These are phyloP conservation scores for Thielaviopsis ethacetica DNA, from an alignment of 2,329 filamentous ascomycete species.

Conservation along the genomic window DNA sequence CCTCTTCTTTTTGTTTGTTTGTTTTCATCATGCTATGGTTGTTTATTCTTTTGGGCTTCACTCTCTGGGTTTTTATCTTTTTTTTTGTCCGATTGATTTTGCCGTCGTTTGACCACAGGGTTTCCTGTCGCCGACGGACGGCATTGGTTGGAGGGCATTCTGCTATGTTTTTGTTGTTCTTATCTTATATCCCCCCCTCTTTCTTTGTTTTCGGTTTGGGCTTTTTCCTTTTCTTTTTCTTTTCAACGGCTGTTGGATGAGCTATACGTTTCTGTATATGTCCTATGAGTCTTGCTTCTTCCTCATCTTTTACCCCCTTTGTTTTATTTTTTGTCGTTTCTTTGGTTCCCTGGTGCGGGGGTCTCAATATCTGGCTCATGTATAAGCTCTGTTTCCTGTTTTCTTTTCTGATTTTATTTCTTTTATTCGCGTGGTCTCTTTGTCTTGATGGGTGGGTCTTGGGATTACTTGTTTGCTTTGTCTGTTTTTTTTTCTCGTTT, in stretches of 20 bases:
- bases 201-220: slow-evolving; percentile 10
- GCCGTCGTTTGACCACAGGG: no score
- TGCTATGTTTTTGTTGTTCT: no score
- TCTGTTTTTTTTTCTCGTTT: neutral
- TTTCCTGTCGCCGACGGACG: no score
- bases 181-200: slow-evolving; percentile 11
- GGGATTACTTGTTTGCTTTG: neutral
- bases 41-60: neutral
- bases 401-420: neutral
- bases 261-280: slow-evolving; percentile 12
- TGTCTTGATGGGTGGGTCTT: neutral
- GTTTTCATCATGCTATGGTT: no score
- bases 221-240: slow-evolving; percentile 11
- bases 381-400: neutral
- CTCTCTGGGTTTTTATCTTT: neutral
- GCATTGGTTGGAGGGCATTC: no score
- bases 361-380: neutral
- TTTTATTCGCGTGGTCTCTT: neutral
- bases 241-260: slow-evolving; percentile 11
- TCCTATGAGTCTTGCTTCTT: slow-evolving; percentile 11
- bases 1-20: neutral
- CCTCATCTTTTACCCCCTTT: neutral
- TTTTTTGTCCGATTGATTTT: neutral
- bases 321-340: neutral
- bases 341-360: neutral